A percentile compares a stretch with the other conserved stretches of the same genome.
Conservation (phyloP, 2,329 filamentous ascomycete genomes). For the Penicillium capsulatum region DNA sequence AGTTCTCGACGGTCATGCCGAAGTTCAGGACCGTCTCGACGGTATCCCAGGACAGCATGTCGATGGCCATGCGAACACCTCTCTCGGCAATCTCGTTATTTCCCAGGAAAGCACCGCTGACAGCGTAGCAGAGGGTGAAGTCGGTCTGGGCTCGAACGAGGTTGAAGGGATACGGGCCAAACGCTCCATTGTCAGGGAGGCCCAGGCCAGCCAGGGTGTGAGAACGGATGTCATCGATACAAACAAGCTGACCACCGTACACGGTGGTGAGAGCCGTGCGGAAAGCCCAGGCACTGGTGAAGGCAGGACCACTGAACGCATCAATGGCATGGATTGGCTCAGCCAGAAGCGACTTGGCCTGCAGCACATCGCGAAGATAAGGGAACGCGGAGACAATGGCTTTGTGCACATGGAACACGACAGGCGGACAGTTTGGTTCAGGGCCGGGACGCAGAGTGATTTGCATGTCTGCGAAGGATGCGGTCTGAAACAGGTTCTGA, state of each 20-base stretch:
- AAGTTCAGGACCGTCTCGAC: conserved; percentile 30
- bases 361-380: conserved; percentile 2
- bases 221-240: background rate
- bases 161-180: background rate
- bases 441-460: conserved; percentile 3
- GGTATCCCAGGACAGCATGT: conserved; percentile 27
- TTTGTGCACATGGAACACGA: conserved; percentile 2
- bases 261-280: conserved; percentile 3
- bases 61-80: conserved; percentile 24
- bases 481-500: background rate
- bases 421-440: background rate
- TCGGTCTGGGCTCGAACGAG: conserved; percentile 23
- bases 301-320: conserved; percentile 1
- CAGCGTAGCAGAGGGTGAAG: conserved; percentile 31
- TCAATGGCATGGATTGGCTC: background rate
- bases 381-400: conserved; percentile 2
- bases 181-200: background rate
- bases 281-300: conserved; percentile 1
- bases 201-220: background rate
- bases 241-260: background rate
- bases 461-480: conserved; percentile 3
- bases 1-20: conserved; percentile 21
- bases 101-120: conserved; percentile 29
- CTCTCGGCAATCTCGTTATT: conserved; percentile 16
- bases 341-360: background rate